These are phyloP conservation scores for Glebionis coronaria DNA, from an alignment of 129 eudicot species.

Conservation along the genomic window DNA sequence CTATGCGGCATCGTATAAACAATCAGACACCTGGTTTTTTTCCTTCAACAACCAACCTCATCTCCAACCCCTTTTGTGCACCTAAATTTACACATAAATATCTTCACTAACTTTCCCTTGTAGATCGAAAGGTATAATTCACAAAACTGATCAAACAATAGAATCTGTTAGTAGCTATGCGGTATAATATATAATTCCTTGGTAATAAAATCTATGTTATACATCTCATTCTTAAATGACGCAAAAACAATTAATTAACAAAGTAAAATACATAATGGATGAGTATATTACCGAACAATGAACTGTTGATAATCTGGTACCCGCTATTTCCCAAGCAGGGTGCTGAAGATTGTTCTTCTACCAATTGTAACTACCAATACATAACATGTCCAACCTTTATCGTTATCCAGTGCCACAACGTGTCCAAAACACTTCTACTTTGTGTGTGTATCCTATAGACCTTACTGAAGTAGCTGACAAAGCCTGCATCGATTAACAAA, in stretches of 20 bases:
- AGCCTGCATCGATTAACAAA: slow-evolving; percentile 49
- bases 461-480: slow-evolving; percentile 89
- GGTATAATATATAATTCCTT: neutral
- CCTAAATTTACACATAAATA: slow-evolving; percentile 38
- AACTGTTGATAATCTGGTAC: too few relatives aligned
- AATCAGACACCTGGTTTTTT: too few relatives aligned
- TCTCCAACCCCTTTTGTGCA: slow-evolving; percentile 93
- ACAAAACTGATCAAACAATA: neutral
- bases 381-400: slow-evolving; percentile 48
- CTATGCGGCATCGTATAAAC: too few relatives aligned
- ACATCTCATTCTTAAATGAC: too few relatives aligned
- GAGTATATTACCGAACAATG: too few relatives aligned
- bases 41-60: slow-evolving; percentile 35
- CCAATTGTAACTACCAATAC: neutral
- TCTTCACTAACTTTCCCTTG: neutral
- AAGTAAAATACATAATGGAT: too few relatives aligned
- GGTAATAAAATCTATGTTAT: too few relatives aligned
- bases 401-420: slow-evolving; percentile 92
- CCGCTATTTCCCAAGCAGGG: too few relatives aligned
- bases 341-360: too few relatives aligned
- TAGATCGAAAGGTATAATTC: neutral
- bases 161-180: neutral
- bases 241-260: too few relatives aligned
- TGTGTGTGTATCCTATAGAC: slow-evolving; percentile 93
- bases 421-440: slow-evolving; percentile 86